These are phyloP conservation scores for Gossypium schwendimanii DNA, from an alignment of 441 rosid genomes.

Conservation along the genomic window DNA sequence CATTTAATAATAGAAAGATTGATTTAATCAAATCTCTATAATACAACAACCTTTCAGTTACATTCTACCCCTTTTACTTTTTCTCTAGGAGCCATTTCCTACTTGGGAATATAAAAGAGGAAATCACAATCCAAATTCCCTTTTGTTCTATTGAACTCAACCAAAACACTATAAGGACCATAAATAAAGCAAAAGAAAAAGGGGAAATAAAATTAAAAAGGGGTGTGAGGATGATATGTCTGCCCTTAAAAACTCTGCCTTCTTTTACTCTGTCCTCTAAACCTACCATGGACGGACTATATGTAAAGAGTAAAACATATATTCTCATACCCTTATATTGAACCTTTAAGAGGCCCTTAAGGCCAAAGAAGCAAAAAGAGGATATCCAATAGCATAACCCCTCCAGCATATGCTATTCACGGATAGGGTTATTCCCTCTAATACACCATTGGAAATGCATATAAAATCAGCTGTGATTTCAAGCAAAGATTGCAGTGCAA, in stretches of 20 bases:
- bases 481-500: not conserved
- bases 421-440: not conserved
- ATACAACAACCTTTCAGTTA: no score
- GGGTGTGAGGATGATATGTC: not conserved
- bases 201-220: not conserved
- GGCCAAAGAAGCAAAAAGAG: not conserved
- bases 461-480: conserved; percentile 1
- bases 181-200: not conserved
- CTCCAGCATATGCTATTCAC: not conserved
- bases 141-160: not conserved
- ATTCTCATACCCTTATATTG: not conserved
- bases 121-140: not conserved
- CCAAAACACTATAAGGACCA: not conserved
- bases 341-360: not conserved
- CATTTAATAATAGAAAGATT: no score
- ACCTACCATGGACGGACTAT: not conserved
- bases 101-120: not conserved
- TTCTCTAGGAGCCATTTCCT: not conserved
- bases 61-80: no score
- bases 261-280: not conserved
- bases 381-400: conserved; percentile 8
- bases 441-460: not conserved
- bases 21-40: no score
- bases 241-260: not conserved
- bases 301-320: not conserved